Evolutionary conservation across 768 basidiomycete genomes (phyloP), one percentile per base, ranked within the genome.

Genomic region (Mycena belliarum): DNA sequence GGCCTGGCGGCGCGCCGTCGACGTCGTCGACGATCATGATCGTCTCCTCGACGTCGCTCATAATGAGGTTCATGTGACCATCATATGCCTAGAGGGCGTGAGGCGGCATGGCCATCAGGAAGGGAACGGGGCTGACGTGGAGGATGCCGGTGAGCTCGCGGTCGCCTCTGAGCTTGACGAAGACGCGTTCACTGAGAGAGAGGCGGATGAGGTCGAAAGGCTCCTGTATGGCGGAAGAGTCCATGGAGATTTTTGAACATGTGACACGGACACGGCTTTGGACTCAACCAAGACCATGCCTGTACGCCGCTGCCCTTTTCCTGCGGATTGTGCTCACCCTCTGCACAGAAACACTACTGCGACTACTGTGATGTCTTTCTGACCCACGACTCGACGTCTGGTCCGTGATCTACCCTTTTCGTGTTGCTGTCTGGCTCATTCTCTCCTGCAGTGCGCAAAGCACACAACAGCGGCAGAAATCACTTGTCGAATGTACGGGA

Each of bases 61-160:
- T 80, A 61, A 99, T 97, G 66, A 99, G 81, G 73, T 99, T 98
- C 97, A 98, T 98, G 73, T 98, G 97, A n/a, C 95, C 97, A 76
- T 99, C 97, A 68, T 98, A 98, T 21, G 97, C 97, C 97, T 99
- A 67, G 14, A 64, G 59, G 55, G 26, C 4, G 59, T 62, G 25
- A 62, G 60, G 52, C 57, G 21, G 42, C 40, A 43, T 40, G 33
- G 52, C 12, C 12, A 4, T 48, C 57, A 53, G 43, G 35, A 55
- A 59, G 54, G 33, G 40, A 44, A 38, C 41, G 45, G 26, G 57
- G 71, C 91, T 46, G 68, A 96, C 97, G 76, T 99, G 96, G 44
- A 99, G 77, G 63, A 96, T 85, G 11, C 96, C 96, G 4, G 88
- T 86, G 43, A 99, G 76, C 66, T 97, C 90, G 48, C 97, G 81